Conservation (phyloP, 2,329 filamentous ascomycete species). For the Aspergillus awamori region DNA sequence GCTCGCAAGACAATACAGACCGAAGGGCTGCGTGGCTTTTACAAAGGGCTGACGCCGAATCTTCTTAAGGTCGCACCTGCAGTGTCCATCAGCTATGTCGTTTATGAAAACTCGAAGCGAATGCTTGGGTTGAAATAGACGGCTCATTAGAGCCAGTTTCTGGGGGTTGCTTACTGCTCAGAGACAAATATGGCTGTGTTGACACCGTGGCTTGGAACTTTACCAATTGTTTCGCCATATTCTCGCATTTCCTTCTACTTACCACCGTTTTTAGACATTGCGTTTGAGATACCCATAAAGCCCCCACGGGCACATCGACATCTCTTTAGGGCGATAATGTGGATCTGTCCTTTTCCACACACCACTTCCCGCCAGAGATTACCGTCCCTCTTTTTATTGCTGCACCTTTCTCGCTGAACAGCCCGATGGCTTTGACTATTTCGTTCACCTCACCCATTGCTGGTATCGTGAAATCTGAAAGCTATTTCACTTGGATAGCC, state of each 20-base stretch:
- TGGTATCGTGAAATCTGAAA: neutral
- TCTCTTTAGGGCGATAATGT: conserved; percentile 19
- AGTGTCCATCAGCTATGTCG: conserved; percentile 91
- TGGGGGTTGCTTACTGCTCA: neutral
- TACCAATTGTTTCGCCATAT: conserved; percentile 5
- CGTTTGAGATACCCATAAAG: conserved; percentile 37
- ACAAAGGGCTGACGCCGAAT: conserved; percentile 94
- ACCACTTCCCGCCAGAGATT: conserved; percentile 10
- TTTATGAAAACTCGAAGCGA: conserved; percentile 87
- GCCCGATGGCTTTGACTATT: conserved; percentile 3
- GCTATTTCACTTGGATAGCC: conserved; percentile 2
- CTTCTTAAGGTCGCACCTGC: conserved; percentile 94
- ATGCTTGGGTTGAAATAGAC: conserved; percentile 58
- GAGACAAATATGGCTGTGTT: neutral
- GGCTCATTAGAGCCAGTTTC: neutral
- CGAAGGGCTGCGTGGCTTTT: conserved; percentile 83
- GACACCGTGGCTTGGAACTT: conserved; percentile 5
- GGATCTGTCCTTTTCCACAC: conserved; percentile 13
- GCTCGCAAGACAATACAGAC: conserved; percentile 77
- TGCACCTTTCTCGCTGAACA: neutral
- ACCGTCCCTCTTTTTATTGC: conserved; percentile 12
- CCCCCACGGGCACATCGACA: conserved; percentile 21
- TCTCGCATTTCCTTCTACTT: conserved; percentile 13
- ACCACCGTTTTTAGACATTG: conserved; percentile 28
- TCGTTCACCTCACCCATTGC: neutral